phyloP scores from a whole-genome alignment of 768 basidiomycete genomes.

The Glaciozyma antarctica region DNA sequence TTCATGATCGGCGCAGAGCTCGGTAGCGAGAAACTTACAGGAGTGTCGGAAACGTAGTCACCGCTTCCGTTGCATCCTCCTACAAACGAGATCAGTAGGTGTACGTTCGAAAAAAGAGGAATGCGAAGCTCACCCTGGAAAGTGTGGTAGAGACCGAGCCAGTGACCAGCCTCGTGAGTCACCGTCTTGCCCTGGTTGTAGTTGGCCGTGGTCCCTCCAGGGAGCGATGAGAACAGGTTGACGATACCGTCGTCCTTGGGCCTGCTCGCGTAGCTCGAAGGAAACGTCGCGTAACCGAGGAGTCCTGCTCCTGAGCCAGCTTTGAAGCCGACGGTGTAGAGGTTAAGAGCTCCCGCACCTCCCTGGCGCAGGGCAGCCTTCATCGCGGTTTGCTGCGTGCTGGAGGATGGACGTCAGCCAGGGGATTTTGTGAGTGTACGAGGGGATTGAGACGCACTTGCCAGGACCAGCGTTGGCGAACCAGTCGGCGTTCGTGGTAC shows the following conservation, averaged over 20 bases:
- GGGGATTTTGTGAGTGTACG: background rate
- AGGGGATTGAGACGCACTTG: background rate
- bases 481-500: background rate
- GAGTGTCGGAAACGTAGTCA: too few species aligned
- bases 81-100: too few species aligned
- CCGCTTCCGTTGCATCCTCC: too few species aligned
- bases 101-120: too few species aligned
- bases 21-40: too few species aligned
- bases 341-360: too few species aligned
- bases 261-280: background rate
- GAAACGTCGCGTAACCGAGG: background rate
- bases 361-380: background rate
- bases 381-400: background rate
- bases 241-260: background rate
- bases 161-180: too few species aligned
- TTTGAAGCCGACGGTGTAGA: background rate
- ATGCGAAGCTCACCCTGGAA: too few species aligned
- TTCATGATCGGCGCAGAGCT: too few species aligned
- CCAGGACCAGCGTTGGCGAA: background rate
- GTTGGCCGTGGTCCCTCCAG: background rate
- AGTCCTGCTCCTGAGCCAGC: background rate
- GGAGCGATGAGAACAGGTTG: background rate
- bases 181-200: slow-evolving; percentile 1
- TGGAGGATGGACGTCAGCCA: background rate
- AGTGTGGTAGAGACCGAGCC: too few species aligned